These are phyloP conservation scores for Ophiosphaerella korrae DNA, from an alignment of 2,329 filamentous ascomycete species.

Conservation along the genomic window DNA sequence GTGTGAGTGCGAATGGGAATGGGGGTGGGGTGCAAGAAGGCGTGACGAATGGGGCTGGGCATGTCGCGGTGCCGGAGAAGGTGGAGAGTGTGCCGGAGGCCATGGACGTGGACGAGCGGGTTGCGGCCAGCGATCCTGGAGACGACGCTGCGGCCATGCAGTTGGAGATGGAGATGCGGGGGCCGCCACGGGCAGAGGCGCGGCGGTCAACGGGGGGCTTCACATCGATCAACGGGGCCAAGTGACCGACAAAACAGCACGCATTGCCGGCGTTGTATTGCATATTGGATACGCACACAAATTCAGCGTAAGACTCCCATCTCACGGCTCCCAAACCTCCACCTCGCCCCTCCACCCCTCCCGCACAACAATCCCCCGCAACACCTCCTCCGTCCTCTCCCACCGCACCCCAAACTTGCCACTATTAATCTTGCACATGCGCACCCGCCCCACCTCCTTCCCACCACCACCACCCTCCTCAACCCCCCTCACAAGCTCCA, in stretches of 20 bases:
- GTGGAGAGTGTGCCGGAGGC: conserved; percentile 15
- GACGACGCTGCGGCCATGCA: conserved; percentile 44
- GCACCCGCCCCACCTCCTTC: conserved; percentile 37
- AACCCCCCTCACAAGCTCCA: conserved; percentile 48
- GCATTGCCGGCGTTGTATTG: neutral
- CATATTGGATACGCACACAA: no score
- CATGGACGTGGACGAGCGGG: conserved; percentile 24
- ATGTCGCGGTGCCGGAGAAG: neutral
- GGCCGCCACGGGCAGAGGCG: conserved; percentile 20
- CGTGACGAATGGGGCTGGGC: neutral
- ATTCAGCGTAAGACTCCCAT: neutral
- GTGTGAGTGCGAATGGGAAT: no score
- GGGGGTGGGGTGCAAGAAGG: neutral
- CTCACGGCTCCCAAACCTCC: conserved; percentile 34
- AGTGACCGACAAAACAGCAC: neutral
- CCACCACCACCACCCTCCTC: conserved; percentile 17
- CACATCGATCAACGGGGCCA: conserved; percentile 2
- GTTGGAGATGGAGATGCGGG: conserved; percentile 49
- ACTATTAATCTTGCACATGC: conserved; percentile 63
- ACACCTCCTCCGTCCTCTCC: conserved; percentile 52
- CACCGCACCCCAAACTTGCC: conserved; percentile 63
- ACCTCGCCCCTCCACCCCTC: conserved; percentile 26
- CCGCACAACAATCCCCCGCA: conserved; percentile 40
- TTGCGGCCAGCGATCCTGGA: conserved; percentile 31
- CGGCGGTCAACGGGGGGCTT: conserved; percentile 1